Conservation (phyloP, 2,329 filamentous ascomycete species). For the Verticillium longisporum region DNA sequence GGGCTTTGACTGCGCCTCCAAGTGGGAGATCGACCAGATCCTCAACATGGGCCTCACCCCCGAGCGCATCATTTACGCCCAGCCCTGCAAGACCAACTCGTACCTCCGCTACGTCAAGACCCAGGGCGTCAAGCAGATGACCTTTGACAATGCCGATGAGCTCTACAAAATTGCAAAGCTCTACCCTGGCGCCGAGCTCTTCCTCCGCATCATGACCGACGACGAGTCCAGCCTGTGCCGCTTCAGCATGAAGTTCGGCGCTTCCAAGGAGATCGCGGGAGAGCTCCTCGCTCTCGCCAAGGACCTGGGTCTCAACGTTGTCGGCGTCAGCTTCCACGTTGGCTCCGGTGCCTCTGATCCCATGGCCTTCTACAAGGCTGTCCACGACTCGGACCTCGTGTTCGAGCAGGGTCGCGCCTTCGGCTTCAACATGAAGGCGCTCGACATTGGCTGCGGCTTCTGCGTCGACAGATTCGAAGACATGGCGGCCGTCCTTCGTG, state of each 20-base stretch:
- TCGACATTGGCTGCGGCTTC: constrained; percentile 95
- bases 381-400: constrained; percentile 79
- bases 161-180: constrained; percentile 95
- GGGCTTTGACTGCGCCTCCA: constrained; percentile 97
- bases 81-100: constrained; percentile 99
- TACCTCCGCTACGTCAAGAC: constrained; percentile 87
- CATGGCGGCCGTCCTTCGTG: constrained; percentile 75
- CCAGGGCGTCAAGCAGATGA: constrained; percentile 92
- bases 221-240: constrained; percentile 92
- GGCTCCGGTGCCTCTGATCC: constrained; percentile 94
- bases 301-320: constrained; percentile 78
- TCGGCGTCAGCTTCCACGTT: constrained; percentile 96
- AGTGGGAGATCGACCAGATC: constrained; percentile 92
- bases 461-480: constrained; percentile 83
- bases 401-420: constrained; percentile 76
- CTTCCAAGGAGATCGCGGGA: constrained; percentile 74
- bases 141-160: constrained; percentile 97
- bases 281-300: constrained; percentile 74
- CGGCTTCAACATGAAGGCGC: constrained; percentile 75
- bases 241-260: constrained; percentile 95
- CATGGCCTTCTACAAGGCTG: constrained; percentile 83
- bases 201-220: constrained; percentile 90
- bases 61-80: constrained; percentile 93
- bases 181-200: constrained; percentile 83
- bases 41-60: constrained; percentile 77